Percentiles rank a stretch among this genome's conserved stretches.
Evolutionary conservation across 257 asterid species (phyloP).

Genomic region (Apocynum venetum): DNA sequence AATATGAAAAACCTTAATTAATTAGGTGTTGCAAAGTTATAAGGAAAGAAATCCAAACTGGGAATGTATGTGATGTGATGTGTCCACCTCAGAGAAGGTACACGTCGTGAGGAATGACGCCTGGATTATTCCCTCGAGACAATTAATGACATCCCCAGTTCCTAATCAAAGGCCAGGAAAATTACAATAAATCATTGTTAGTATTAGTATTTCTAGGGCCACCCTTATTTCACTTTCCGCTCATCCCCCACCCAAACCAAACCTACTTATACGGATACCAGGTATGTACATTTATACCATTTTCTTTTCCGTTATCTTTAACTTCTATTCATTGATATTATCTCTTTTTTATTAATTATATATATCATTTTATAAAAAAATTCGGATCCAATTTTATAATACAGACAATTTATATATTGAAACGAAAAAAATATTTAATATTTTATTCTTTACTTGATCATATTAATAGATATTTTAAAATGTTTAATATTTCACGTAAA

Average conservation of each 20-base stretch:
- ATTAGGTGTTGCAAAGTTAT: neutral
- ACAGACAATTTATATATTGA: too few species aligned
- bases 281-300: too few species aligned
- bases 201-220: conserved; percentile 13
- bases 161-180: neutral
- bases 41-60: neutral
- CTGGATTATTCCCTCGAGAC: conserved; percentile 8
- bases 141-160: neutral
- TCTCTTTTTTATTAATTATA: too few species aligned
- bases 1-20: neutral
- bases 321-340: too few species aligned
- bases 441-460: too few species aligned
- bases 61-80: conserved; percentile 1
- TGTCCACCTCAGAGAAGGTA: conserved; percentile 6
- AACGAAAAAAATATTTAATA: too few species aligned
- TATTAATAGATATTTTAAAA: too few species aligned
- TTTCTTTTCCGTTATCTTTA: too few species aligned
- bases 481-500: too few species aligned
- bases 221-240: conserved; percentile 12
- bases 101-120: conserved; percentile 15
- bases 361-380: too few species aligned
- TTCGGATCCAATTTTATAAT: too few species aligned
- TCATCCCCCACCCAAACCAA: neutral
- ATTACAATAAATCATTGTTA: neutral
- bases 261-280: neutral